These are phyloP conservation scores for Russula olivacea DNA, from an alignment of 768 basidiomycete species.

Conservation along the genomic window DNA sequence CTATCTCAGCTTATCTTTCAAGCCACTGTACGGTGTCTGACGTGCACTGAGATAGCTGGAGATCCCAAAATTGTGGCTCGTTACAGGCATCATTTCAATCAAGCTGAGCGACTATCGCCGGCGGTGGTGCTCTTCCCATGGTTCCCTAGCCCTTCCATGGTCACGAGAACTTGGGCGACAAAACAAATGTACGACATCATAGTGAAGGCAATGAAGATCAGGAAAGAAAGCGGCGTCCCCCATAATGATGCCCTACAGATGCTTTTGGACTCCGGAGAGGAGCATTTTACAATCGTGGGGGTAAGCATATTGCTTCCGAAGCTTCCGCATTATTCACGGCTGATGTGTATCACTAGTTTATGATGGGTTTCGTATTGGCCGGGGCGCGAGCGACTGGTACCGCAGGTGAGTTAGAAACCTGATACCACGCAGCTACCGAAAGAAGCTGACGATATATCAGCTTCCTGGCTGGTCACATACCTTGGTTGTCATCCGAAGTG, in stretches of 20 bases:
- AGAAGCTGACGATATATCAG: slow-evolving; percentile 29
- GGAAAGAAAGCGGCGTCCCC: no score
- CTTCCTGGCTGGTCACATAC: slow-evolving; percentile 71
- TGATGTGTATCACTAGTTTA: slow-evolving; percentile 26
- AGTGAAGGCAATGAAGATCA: no score
- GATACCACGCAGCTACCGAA: slow-evolving; percentile 6
- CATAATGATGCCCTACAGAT: no score
- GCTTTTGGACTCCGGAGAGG: no score
- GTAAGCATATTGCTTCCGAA: no score
- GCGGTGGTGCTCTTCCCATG: no score
- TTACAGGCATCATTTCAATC: slow-evolving; percentile 48
- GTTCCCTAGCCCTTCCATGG: no score
- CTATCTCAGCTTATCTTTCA: slow-evolving; percentile 54
- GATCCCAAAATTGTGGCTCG: slow-evolving; percentile 37
- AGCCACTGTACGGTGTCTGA: slow-evolving; percentile 59
- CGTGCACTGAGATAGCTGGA: slow-evolving; percentile 64
- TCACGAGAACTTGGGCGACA: no score
- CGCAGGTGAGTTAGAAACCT: slow-evolving; percentile 40
- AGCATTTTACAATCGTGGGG: no score
- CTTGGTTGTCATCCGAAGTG: slow-evolving; percentile 65
- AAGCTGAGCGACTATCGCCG: slow-evolving; percentile 48
- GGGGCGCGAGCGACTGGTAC: slow-evolving; percentile 75
- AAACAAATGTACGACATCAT: no score
- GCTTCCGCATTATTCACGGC: slow-evolving; percentile 12
- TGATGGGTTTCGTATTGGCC: slow-evolving; percentile 74